phyloP scores from a whole-genome alignment of 2,329 filamentous ascomycete genomes.

The Zasmidium angulare region DNA sequence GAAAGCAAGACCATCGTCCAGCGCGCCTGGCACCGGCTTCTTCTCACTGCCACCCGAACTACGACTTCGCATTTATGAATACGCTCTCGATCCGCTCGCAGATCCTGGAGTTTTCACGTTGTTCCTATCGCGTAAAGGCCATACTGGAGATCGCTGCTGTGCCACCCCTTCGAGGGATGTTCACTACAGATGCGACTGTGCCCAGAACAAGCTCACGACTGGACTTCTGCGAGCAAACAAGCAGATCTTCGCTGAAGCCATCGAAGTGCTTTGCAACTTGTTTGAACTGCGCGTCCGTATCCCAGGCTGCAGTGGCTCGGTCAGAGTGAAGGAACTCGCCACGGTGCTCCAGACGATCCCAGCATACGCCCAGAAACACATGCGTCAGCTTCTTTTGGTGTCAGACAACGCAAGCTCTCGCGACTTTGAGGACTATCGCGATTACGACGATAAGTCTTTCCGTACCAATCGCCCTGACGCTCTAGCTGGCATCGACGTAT shows the following conservation, averaged over 20 bases:
- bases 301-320: background rate
- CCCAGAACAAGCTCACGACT: background rate
- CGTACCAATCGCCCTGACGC: background rate
- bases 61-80: background rate
- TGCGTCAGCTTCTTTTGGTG: background rate
- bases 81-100: background rate
- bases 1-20: background rate
- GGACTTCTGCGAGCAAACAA: background rate
- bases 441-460: background rate
- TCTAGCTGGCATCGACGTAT: background rate
- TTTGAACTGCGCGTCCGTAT: background rate
- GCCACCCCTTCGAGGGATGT: background rate
- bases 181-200: background rate
- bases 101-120: background rate
- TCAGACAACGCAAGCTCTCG: background rate
- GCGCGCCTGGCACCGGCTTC: background rate
- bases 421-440: background rate
- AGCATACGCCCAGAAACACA: background rate
- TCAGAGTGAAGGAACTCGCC: background rate
- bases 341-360: background rate
- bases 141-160: background rate
- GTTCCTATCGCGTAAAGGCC: background rate
- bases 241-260: background rate
- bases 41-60: background rate
- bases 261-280: background rate